Percentiles rank a stretch among this genome's conserved stretches.
Evolutionary conservation across 768 basidiomycete genomes (phyloP).

Genomic region (Phaeolepiota aurea): DNA sequence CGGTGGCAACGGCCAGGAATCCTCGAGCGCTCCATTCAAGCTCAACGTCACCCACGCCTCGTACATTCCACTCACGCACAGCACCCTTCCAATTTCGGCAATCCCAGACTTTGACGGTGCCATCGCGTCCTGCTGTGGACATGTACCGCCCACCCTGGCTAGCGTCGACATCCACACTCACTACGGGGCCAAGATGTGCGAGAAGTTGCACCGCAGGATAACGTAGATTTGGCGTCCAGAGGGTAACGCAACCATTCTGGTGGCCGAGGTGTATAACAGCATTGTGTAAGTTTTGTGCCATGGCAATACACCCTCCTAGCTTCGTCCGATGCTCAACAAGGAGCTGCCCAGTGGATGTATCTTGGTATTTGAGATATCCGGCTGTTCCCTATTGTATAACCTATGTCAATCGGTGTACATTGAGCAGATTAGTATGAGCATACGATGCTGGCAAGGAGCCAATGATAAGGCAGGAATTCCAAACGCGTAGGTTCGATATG

Average conservation of each 20-base stretch:
- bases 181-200: conserved; percentile 84
- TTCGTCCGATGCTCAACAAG: conserved; percentile 86
- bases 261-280: conserved; percentile 94
- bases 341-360: conserved; percentile 87
- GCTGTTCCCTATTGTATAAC: conserved; percentile 56
- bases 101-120: conserved; percentile 93
- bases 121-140: conserved; percentile 84
- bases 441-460: conserved; percentile 81
- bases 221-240: conserved; percentile 94
- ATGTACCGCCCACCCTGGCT: conserved; percentile 84
- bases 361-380: conserved; percentile 93
- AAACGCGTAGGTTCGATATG: conserved; percentile 87
- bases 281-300: conserved; percentile 89
- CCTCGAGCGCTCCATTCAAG: conserved; percentile 86
- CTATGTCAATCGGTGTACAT: neutral
- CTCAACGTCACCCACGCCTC: conserved; percentile 56
- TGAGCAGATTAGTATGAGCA: conserved; percentile 18
- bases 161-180: conserved; percentile 75
- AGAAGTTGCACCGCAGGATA: conserved; percentile 89
- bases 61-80: conserved; percentile 66
- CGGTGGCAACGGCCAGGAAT: conserved; percentile 69
- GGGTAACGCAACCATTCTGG: conserved; percentile 88
- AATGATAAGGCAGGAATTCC: conserved; percentile 93
- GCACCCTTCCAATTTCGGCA: conserved; percentile 91
- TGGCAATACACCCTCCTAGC: conserved; percentile 73